These are phyloP conservation scores for Solanum aculeatissimum DNA, from an alignment of 305 asterid species.

Conservation along the genomic window DNA sequence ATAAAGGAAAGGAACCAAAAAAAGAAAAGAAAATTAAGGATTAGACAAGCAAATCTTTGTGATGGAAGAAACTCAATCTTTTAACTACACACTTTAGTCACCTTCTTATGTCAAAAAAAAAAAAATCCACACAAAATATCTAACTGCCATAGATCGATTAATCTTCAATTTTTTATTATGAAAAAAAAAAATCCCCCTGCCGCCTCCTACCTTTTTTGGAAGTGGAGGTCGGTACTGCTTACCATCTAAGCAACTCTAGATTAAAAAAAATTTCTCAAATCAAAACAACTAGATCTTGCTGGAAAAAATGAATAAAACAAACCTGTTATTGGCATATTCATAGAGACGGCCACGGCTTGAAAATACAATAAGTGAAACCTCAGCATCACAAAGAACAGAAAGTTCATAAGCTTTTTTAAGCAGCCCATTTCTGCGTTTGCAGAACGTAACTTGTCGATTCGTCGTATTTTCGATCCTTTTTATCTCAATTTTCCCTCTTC, in stretches of 20 bases:
- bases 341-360: slow-evolving; percentile 78
- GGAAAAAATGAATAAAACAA: neutral
- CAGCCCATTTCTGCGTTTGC: slow-evolving; percentile 73
- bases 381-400: slow-evolving; percentile 81
- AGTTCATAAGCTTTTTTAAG: slow-evolving; percentile 83
- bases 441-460: slow-evolving; percentile 80
- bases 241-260: neutral
- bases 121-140: neutral
- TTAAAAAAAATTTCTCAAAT: neutral
- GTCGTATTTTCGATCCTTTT: slow-evolving; percentile 85
- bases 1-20: slow-evolving; percentile 10
- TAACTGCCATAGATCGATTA: neutral
- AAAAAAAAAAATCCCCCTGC: no score
- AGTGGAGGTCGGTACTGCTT: neutral
- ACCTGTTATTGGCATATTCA: slow-evolving; percentile 85
- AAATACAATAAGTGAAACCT: slow-evolving; percentile 75
- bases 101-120: neutral
- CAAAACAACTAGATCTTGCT: neutral
- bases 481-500: slow-evolving; percentile 74
- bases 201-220: neutral
- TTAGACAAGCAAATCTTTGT: slow-evolving; percentile 26
- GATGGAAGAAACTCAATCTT: slow-evolving; percentile 7
- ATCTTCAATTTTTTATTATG: neutral
- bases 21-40: neutral
- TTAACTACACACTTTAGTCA: slow-evolving; percentile 1